These are phyloP conservation scores for Amphicarpaea edgeworthii DNA, from an alignment of 306 rosid genomes.

Conservation along the genomic window DNA sequence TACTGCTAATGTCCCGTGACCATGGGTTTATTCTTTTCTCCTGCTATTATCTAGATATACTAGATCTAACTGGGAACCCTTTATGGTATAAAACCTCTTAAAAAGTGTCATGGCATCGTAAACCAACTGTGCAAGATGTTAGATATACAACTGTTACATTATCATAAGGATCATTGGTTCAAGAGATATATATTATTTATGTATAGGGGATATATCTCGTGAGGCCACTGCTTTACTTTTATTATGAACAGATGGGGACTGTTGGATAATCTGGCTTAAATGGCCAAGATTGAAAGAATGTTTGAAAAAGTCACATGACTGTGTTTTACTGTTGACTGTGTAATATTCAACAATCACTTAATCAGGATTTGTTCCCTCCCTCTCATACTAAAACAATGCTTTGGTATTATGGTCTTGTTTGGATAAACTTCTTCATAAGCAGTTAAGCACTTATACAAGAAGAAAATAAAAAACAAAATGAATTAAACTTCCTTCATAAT, in stretches of 20 bases:
- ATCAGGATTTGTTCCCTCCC: neutral
- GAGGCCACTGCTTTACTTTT: conserved; percentile 9
- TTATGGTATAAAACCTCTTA: conserved; percentile 15
- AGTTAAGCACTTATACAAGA: neutral
- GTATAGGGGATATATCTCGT: conserved; percentile 27
- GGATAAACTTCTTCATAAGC: neutral
- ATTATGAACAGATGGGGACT: conserved; percentile 18
- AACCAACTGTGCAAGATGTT: conserved; percentile 11
- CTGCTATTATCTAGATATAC: conserved; percentile 12
- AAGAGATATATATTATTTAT: neutral
- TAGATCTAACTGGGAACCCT: conserved; percentile 2
- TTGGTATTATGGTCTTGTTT: neutral
- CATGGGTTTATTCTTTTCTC: conserved; percentile 43
- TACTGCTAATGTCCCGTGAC: conserved; percentile 31
- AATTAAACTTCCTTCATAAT: neutral
- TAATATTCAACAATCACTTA: neutral
- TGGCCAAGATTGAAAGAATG: conserved; percentile 3
- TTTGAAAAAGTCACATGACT: neutral
- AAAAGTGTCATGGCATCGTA: conserved; percentile 26
- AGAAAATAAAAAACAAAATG: neutral
- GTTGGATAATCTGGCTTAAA: conserved; percentile 3
- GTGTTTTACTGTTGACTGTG: conserved; percentile 23
- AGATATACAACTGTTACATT: conserved; percentile 4
- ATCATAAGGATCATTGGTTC: neutral
- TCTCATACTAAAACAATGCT: conserved; percentile 21